phyloP scores from a whole-genome alignment of 306 rosid species.

The Adenanthera pavonina region DNA sequence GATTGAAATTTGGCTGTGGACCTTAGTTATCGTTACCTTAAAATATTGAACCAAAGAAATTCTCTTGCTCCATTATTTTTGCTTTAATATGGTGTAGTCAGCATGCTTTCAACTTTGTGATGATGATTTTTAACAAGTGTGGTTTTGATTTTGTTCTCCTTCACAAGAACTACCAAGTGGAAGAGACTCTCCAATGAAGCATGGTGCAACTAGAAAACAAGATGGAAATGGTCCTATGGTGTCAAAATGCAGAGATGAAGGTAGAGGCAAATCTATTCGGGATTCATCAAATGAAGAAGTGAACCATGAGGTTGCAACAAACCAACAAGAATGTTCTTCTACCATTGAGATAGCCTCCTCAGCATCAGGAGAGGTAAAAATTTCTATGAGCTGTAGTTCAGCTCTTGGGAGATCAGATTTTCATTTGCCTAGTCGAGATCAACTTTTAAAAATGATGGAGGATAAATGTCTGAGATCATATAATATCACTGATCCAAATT shows the following conservation, averaged over 20 bases:
- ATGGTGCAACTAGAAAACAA: constrained; percentile 44
- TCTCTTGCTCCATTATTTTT: constrained; percentile 9
- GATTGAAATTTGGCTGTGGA: not conserved
- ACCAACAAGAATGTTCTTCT: constrained; percentile 44
- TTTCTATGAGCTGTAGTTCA: constrained; percentile 63
- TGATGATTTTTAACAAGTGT: constrained; percentile 34
- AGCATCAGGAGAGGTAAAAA: constrained; percentile 76
- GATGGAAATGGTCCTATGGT: constrained; percentile 44
- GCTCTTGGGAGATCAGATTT: constrained; percentile 59
- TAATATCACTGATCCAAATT: constrained; percentile 63
- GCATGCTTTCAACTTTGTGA: constrained; percentile 21
- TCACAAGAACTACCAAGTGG: constrained; percentile 55
- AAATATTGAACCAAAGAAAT: constrained; percentile 4
- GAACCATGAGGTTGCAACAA: constrained; percentile 42
- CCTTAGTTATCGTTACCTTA: constrained; percentile 22
- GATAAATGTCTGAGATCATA: constrained; percentile 77
- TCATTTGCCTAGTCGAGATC: constrained; percentile 60
- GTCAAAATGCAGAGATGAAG: constrained; percentile 41
- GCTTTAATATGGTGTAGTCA: constrained; percentile 24
- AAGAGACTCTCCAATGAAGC: constrained; percentile 41
- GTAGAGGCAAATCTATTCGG: constrained; percentile 39
- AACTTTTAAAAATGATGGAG: constrained; percentile 67
- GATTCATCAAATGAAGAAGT: constrained; percentile 49
- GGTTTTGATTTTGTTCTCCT: constrained; percentile 41
- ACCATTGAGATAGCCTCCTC: constrained; percentile 63